phyloP scores from a whole-genome alignment of 768 basidiomycete species.

The Cantharellus anzutake region DNA sequence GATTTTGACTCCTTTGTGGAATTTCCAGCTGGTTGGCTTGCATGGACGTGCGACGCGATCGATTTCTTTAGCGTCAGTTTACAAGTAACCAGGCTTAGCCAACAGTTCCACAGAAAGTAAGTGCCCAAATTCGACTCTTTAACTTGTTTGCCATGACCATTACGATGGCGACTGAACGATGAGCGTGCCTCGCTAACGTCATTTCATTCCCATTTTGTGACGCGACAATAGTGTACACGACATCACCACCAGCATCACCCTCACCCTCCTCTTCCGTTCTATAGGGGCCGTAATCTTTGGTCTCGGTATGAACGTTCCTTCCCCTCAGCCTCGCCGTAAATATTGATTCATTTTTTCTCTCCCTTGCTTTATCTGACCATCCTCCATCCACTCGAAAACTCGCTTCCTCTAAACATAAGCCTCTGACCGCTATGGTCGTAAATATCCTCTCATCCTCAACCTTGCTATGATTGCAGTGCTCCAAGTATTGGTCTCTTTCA shows the following conservation, averaged over 20 bases:
- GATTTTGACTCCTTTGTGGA: conserved; percentile 20
- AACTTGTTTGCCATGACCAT: no score
- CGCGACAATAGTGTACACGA: conserved; percentile 7
- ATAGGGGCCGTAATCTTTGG: conserved; percentile 19
- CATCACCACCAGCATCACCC: conserved; percentile 63
- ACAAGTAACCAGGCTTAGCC: conserved; percentile 15
- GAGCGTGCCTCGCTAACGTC: neutral
- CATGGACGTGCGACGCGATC: conserved; percentile 75
- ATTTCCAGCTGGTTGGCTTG: conserved; percentile 54
- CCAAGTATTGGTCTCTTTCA: conserved; percentile 67
- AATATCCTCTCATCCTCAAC: conserved; percentile 78
- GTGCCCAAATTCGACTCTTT: no score
- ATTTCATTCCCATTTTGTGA: neutral
- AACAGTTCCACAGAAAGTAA: conserved; percentile 5
- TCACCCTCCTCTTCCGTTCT: conserved; percentile 83
- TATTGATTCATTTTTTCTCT: neutral
- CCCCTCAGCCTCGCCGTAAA: conserved; percentile 29
- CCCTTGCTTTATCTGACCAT: no score
- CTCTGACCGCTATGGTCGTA: conserved; percentile 82
- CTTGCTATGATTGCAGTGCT: conserved; percentile 50
- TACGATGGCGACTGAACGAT: no score
- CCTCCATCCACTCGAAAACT: no score
- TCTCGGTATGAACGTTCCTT: neutral
- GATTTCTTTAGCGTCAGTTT: conserved; percentile 59
- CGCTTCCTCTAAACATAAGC: no score